Evolutionary conservation across 2,329 filamentous ascomycete genomes (phyloP), one percentile per base, ranked within the genome.

Genomic region (Fusarium pseudoanthophilum): DNA sequence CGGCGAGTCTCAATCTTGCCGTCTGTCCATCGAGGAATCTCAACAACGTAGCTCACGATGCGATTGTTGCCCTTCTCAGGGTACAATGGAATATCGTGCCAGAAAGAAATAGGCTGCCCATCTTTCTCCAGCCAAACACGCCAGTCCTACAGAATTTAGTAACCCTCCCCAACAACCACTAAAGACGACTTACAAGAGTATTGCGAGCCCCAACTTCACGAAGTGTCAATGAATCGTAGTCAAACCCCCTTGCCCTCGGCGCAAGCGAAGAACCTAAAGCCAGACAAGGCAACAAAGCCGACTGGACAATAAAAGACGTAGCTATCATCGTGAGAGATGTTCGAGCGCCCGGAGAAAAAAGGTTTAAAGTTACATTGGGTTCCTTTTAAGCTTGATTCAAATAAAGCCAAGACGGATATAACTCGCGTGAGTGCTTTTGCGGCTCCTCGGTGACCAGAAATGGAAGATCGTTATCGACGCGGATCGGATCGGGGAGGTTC

Each of bases 11-110:
- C 82, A n/a, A 83, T 78, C 76, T 83, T 84, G 60, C 64, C 82
- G 52, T 84, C 80, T 2, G 79, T 82, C 83, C 83, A 85, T 45
- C 82, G 75, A 4, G 83, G 83, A 14, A 85, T 84, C 73, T 85
- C 83, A 2, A 84, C 80, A 16, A 83, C 80, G 16, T 82, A 80
- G 76, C 80, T 83, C 74, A 84, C 77, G 43, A 84, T 77, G 30
- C 74, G 77, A 32, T 79, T 79, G 60, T 83, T 75, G 7, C 73
- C 78, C 34, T 76, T 76, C 39, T 80, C 74, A 8, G 83, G 82
- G 57, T 82, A 84, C 11, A 83, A 62, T 2, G 83, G 83, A 36
- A 85, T 77, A 67, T 85, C 83, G 52, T 85, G 83, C 82, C 83
- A 84, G 69, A 80, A 81, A 1, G 83, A 84, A 42, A 84, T 81